Evolutionary conservation across 2,329 filamentous ascomycete species (phyloP), one percentile per base, ranked within the genome.

Genomic region (Colletotrichum navitas): DNA sequence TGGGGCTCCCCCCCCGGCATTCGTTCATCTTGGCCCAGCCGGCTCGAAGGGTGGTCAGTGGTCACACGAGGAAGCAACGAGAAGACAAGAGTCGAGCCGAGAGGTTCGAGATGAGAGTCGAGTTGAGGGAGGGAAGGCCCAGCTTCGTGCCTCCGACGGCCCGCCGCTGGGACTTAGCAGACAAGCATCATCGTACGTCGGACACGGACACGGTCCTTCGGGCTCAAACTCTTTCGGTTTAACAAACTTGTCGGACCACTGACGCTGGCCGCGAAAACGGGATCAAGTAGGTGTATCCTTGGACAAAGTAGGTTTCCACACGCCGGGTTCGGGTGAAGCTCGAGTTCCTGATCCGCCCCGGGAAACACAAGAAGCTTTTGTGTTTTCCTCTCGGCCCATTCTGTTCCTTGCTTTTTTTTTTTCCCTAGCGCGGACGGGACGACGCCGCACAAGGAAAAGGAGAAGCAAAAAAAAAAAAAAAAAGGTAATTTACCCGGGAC

Each of bases 401-500:
- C 16, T 18, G 39, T 18, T 41, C 16, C 39, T 41, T 41, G 14
- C 10, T n/a, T 67, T 62, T 36, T 56, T 34, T 39, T 55, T 54
- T 16, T 66, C 21, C 36, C 26, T 47, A 14, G 2, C 34, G 29
- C 29, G 24, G 45, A 29, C 10, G 45, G 8, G 43, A 51, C 14
- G 45, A 52, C 24, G 45, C n/a, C 43, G n/a, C 26, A 45, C 24
- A n/a, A 61, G 45, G 32, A 26, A 62, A 18, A 36, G 8, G 18
- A 5, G 18, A 45, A n/a, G 43, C 18, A 39, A 0, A 5, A 39
- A 39, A 16, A 39, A 39, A 39, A 2, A 39, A 39, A 12, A 39
- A 21, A 34, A 34, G 41, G 68, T 24, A 71, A 68, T 71, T 34
- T 63, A 55, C 21, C 11, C 18, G 55, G 39, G 67, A n/a, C 68